Evolutionary conservation across 108 stramenopile genomes (phyloP).

Genomic region (Schizochytrium sp.): DNA sequence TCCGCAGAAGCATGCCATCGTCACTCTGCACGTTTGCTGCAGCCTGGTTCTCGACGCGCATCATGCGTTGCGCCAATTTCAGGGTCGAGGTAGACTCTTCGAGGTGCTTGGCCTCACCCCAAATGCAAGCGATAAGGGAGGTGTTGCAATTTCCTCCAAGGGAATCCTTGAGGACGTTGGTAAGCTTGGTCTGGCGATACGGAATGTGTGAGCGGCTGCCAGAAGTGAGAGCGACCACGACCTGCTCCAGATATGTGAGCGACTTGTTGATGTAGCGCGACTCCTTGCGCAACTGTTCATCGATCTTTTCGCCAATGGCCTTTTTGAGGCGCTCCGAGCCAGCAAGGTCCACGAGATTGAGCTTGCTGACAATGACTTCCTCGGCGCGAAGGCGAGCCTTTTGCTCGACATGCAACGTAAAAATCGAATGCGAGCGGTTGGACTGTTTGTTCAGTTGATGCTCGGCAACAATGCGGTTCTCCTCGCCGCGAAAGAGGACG

Average conservation of each 20-base stretch:
- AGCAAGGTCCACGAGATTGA: conserved; percentile 56
- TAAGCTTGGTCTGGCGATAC: conserved; percentile 56
- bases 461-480: conserved; percentile 34
- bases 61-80: conserved; percentile 44
- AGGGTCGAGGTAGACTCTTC: conserved; percentile 60
- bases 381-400: conserved; percentile 42
- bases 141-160: conserved; percentile 54
- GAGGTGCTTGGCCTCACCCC: conserved; percentile 51
- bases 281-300: conserved; percentile 40
- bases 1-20: conserved; percentile 34
- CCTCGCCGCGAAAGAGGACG: conserved; percentile 34
- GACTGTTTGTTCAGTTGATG: conserved; percentile 55
- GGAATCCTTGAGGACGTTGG: conserved; percentile 51
- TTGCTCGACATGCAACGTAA: conserved; percentile 54
- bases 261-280: conserved; percentile 61
- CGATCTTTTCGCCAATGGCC: conserved; percentile 28
- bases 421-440: conserved; percentile 58
- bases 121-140: conserved; percentile 54
- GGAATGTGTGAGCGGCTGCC: conserved; percentile 41
- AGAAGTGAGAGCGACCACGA: conserved; percentile 54
- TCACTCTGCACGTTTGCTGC: conserved; percentile 21
- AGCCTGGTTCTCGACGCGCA: conserved; percentile 49
- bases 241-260: conserved; percentile 61
- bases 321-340: conserved; percentile 61
- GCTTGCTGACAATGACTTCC: conserved; percentile 49